Percentiles rank a stretch among this genome's conserved stretches.
These are phyloP conservation scores for Podila epigama DNA, from an alignment of 192 early-diverging fungal genomes.

Conservation along the genomic window DNA sequence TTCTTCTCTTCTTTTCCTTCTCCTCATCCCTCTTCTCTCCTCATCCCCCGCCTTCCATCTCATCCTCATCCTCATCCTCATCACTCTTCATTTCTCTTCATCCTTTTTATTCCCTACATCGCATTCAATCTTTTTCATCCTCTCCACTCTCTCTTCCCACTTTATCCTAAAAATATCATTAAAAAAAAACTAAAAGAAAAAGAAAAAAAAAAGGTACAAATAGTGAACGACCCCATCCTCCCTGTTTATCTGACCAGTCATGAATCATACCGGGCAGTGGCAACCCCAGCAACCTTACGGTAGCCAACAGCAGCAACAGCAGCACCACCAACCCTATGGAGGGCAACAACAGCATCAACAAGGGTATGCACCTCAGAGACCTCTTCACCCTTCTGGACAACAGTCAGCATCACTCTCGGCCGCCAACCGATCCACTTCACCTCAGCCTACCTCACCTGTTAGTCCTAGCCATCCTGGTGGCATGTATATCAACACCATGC, in stretches of 20 bases:
- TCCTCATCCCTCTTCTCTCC: background rate
- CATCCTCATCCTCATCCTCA: background rate
- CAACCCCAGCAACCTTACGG: background rate
- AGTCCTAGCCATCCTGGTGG: background rate
- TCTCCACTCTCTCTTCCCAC: background rate
- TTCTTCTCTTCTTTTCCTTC: background rate
- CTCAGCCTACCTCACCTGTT: conserved; percentile 30
- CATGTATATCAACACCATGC: conserved; percentile 38
- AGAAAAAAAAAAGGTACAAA: too few relatives aligned
- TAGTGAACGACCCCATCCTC: too few relatives aligned
- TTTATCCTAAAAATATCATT: background rate
- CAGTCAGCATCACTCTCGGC: conserved; percentile 5
- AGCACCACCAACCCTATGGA: conserved; percentile 14
- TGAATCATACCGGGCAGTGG: conserved; percentile 6
- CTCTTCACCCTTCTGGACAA: conserved; percentile 22
- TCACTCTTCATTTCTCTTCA: background rate
- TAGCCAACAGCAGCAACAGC: conserved; percentile 22
- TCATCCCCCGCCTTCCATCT: background rate
- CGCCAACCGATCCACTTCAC: conserved; percentile 31
- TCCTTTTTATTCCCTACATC: background rate
- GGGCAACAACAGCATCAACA: conserved; percentile 19
- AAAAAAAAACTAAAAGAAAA: too few relatives aligned
- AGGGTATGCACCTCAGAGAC: conserved; percentile 20
- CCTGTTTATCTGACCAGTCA: background rate
- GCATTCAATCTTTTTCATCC: background rate